Conservation (phyloP, 805 yeast species). For the Metschnikowia drakensbergensis region DNA sequence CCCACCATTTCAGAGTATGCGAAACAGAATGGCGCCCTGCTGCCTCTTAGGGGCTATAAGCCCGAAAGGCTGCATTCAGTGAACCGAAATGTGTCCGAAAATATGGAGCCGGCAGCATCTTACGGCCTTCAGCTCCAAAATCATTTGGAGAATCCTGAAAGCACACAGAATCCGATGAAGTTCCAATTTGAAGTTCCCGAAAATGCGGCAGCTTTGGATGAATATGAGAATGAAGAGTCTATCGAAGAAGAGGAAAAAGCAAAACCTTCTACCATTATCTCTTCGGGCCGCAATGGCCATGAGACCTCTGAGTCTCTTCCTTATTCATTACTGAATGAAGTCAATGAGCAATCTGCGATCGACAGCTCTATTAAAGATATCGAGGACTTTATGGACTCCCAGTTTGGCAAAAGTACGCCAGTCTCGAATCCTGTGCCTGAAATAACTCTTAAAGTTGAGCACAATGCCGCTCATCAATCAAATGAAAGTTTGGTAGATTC, state of each 20-base stretch:
- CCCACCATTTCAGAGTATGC: constrained; percentile 25
- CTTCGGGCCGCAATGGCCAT: neutral
- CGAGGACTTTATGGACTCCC: constrained; percentile 36
- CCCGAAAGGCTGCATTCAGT: neutral
- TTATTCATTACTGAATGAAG: constrained; percentile 6
- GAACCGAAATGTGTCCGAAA: constrained; percentile 21
- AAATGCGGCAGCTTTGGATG: constrained; percentile 9
- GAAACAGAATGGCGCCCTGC: constrained; percentile 17
- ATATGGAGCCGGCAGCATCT: constrained; percentile 27
- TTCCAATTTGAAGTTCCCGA: constrained; percentile 9
- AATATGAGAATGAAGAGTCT: constrained; percentile 15
- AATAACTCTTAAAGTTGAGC: neutral
- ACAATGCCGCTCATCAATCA: neutral
- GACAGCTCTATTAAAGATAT: constrained; percentile 39
- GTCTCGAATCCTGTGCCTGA: neutral
- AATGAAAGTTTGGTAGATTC: constrained; percentile 3
- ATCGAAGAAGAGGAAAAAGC: constrained; percentile 7
- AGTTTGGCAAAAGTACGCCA: constrained; percentile 17
- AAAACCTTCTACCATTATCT: neutral
- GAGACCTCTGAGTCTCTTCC: constrained; percentile 5
- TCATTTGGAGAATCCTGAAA: constrained; percentile 11
- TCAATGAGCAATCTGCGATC: constrained; percentile 16
- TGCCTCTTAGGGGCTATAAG: constrained; percentile 23
- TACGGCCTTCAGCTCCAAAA: constrained; percentile 24
- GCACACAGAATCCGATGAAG: constrained; percentile 4